Evolutionary conservation across 2,329 filamentous ascomycete species (phyloP), one percentile per base, ranked within the genome.

Genomic region (Lachnellula arida): DNA sequence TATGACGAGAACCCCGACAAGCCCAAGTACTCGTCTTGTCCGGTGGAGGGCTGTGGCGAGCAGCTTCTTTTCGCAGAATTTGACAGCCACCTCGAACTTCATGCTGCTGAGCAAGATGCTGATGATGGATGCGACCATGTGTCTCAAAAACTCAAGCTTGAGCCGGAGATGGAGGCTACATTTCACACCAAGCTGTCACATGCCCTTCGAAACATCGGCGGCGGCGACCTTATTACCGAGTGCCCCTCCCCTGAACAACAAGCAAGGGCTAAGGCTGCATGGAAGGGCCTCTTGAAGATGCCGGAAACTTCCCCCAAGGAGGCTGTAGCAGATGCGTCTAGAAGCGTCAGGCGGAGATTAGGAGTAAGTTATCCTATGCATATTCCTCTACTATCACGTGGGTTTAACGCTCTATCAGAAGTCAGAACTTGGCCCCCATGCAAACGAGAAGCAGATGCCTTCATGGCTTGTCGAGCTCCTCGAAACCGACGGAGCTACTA

Each of bases 391-490:
- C 23, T 53, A 55, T 55, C 46, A 63, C 34, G 25, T 62, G 55
- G 51, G 50, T 35, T 51, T 66, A 52, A 66, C 49, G 35, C 50
- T 51, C 52, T 25, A 37, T 5, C 61, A 70, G 65, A 80, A 78
- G 73, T 77, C 68, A 9, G 86, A 91, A 65, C 75, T 93, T 14
- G 89, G 89, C 0, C 82, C 83, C 25, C 84, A 88, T 71, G 87
- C 87, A 1, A 76, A 89, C 63, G 89, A 93, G 69, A 81, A 85
- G 42, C 78, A 81, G 62, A 92, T 92, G 89, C 89, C 89, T 0
- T 72, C 76, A 8, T 88, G 83, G 82, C 78, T 92, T 1, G 77
- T 80, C 15, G 75, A 76, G 14, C 74, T 89, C 60, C 76, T 93
- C 1, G 76, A 84, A 59, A 79, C 62, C 43, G 78, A 84, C 15